These are phyloP conservation scores for Amanita jacksonii DNA, from an alignment of 768 basidiomycete genomes.

Conservation along the genomic window DNA sequence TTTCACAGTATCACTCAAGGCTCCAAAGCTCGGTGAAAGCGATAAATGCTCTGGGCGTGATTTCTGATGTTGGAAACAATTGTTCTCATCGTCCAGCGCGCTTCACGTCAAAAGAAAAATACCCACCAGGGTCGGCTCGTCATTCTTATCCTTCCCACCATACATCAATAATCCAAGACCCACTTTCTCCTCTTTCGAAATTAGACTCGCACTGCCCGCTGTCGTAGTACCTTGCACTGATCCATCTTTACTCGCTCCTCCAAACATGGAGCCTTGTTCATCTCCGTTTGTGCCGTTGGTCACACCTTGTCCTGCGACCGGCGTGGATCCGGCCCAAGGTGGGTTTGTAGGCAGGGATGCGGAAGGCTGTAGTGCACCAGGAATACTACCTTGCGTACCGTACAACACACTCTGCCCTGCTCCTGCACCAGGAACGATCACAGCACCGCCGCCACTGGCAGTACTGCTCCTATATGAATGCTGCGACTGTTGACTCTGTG, in stretches of 20 bases:
- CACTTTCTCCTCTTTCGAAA: constrained; percentile 1
- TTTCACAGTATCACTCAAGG: constrained; percentile 36
- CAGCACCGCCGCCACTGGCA: constrained; percentile 8
- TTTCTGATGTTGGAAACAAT: too few relatives aligned
- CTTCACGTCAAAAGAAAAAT: too few relatives aligned
- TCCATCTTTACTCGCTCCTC: too few relatives aligned
- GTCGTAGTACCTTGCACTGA: neutral
- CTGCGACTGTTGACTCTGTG: constrained; percentile 15
- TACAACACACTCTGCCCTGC: neutral
- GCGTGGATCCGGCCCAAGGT: too few relatives aligned
- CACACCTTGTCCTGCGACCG: neutral
- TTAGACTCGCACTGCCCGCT: neutral
- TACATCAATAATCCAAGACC: constrained; percentile 1
- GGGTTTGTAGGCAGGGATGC: too few relatives aligned
- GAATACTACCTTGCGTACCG: constrained; percentile 15
- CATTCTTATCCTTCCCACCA: constrained; percentile 20
- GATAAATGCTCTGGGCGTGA: constrained; percentile 39
- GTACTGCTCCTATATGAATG: constrained; percentile 19
- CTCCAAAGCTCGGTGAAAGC: constrained; percentile 55
- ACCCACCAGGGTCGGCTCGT: too few relatives aligned
- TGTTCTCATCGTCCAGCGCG: too few relatives aligned
- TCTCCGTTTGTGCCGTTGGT: neutral
- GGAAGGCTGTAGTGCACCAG: too few relatives aligned
- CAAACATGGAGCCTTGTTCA: neutral
- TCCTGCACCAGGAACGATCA: neutral